Base-by-base conservation (phyloP, 2,329 filamentous ascomycete genomes). In the Phialophora chinensis region DNA sequence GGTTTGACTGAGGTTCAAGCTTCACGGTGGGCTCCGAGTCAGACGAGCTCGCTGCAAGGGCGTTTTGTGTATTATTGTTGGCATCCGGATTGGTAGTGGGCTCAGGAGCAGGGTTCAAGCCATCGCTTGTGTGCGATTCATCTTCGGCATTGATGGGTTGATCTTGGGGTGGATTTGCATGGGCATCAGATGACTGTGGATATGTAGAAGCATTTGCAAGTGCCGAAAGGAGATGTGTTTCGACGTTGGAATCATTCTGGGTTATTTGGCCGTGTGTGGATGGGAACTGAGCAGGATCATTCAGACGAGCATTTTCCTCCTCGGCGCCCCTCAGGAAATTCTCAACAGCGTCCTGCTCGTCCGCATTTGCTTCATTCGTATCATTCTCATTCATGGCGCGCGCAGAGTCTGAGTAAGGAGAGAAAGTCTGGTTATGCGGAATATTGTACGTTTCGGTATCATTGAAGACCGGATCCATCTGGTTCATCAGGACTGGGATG, bases 381-480 rank as follows among this genome's bases (percentile, higher is more conserved):
- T 61, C 59, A 61, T 61, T 61, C 59, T 61, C 59, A 53, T 61
- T 61, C 66, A 69, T 65, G 61, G 60, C 60, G 60, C 63, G 67
- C 20, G 68, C 65, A 68, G 60, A 65, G 35, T 73, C 69, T 65
- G 70, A 67, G 60, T 69, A 73, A 65, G 71, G 70, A 66, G 71
- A 71, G 53, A 73, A 71, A 55, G 58, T 70, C 63, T 73, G 71
- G 42, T 71, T 69, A 63, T 67, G 74, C 66, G 75, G 76, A 74
- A 81, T 85, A 67, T 81, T 81, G 76, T 87, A 86, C 69, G 84
- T 84, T 62, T 87, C 83, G 63, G 87, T 87, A 76, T 90, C 87
- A 79, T 89, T 88, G 82, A 90, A 90, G 72, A 85, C 80, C 62
- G 88, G 87, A 79, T 91, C 88, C 85, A 87, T 91, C 79, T 90